Conservation (phyloP, 768 basidiomycete species). For the Suillus fuscotomentosus region DNA sequence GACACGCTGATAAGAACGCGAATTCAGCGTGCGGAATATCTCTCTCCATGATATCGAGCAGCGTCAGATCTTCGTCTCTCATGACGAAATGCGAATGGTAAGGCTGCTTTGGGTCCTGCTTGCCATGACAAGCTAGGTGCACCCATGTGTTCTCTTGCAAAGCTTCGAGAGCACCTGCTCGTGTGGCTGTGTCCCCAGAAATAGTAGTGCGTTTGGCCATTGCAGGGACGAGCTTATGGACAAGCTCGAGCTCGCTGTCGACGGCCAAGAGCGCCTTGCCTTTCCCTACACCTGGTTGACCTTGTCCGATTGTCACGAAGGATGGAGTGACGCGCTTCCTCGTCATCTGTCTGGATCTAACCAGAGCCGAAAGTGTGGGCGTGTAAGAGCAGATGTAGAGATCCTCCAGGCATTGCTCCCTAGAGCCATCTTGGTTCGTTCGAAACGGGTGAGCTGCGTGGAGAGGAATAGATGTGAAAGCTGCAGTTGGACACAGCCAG, state of each 20-base stretch:
- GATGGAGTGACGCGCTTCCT: background rate
- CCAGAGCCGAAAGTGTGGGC: background rate
- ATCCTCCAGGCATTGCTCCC: background rate
- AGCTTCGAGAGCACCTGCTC: background rate
- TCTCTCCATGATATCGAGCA: constrained; percentile 1
- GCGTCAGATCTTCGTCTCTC: background rate
- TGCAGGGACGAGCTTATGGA: background rate
- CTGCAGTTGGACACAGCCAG: background rate
- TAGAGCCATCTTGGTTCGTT: background rate
- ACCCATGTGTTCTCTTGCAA: constrained; percentile 8
- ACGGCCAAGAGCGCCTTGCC: background rate
- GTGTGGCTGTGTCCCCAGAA: background rate
- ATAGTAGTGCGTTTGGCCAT: background rate
- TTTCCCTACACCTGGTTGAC: background rate
- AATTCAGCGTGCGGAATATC: background rate
- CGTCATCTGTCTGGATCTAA: background rate
- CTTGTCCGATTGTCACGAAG: background rate
- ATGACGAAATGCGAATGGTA: constrained; percentile 6
- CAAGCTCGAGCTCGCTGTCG: background rate
- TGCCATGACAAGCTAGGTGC: constrained; percentile 40
- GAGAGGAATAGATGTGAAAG: background rate
- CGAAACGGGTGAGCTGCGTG: background rate
- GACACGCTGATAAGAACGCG: constrained; percentile 7
- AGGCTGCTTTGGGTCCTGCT: constrained; percentile 24
- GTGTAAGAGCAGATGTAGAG: background rate